A percentile compares a stretch with the other conserved stretches of the same genome.
These are phyloP conservation scores for Heritiera littoralis DNA, from an alignment of 345 rosid genomes.

Conservation along the genomic window DNA sequence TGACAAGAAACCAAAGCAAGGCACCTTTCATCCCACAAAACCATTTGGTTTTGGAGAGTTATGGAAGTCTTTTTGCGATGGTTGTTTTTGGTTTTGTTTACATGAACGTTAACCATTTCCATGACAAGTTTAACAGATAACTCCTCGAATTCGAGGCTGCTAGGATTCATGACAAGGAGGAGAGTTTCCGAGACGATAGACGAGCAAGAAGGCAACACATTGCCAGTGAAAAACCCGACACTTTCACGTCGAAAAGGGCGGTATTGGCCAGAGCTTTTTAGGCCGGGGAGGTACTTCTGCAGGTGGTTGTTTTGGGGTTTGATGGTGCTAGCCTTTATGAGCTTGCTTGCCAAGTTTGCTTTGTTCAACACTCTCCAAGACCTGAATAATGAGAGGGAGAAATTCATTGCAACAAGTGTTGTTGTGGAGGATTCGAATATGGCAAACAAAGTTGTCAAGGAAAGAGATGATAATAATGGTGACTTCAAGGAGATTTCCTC, in stretches of 20 bases:
- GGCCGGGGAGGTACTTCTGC: slow-evolving; percentile 9
- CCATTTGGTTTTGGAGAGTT: neutral
- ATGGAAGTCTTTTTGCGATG: neutral
- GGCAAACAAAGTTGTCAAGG: neutral
- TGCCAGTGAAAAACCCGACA: slow-evolving; percentile 3
- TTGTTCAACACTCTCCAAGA: slow-evolving; percentile 14
- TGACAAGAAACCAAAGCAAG: neutral
- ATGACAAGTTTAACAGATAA: neutral
- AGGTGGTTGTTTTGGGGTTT: slow-evolving; percentile 6
- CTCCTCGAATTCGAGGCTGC: neutral
- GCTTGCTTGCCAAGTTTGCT: slow-evolving; percentile 23
- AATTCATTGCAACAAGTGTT: neutral
- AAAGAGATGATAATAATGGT: neutral
- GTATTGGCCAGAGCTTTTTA: slow-evolving; percentile 16
- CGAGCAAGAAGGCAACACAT: neutral
- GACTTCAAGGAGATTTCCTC: neutral
- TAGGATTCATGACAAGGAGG: slow-evolving; percentile 31
- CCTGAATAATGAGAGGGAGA: neutral
- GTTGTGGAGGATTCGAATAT: neutral
- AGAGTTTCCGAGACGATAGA: slow-evolving; percentile 11
- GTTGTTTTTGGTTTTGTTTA: neutral
- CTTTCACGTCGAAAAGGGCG: slow-evolving; percentile 1
- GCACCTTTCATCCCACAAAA: neutral
- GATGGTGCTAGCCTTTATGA: slow-evolving; percentile 7
- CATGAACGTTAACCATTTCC: neutral